Conservation (phyloP, 441 rosid genomes). For the Populus tomentosa region DNA sequence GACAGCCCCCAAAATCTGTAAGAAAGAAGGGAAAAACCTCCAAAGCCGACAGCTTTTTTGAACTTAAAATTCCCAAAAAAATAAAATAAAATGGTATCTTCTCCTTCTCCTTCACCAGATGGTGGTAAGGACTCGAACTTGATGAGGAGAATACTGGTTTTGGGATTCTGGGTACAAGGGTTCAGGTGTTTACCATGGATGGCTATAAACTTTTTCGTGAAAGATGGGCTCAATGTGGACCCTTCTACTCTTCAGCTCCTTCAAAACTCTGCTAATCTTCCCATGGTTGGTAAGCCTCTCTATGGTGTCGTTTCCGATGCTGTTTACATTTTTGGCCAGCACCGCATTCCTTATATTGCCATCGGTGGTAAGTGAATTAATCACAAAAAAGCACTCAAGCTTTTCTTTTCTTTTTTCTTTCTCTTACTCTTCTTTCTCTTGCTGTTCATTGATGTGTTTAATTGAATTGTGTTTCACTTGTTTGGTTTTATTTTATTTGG, state of each 20-base stretch:
- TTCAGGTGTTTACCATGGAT: conserved; percentile 88
- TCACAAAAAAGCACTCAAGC: background rate
- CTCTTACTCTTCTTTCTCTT: background rate
- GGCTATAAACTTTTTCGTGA: conserved; percentile 74
- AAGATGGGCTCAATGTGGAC: conserved; percentile 70
- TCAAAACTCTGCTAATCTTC: conserved; percentile 77
- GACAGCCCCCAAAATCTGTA: too few species aligned
- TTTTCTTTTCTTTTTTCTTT: background rate
- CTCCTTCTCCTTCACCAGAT: conserved; percentile 4
- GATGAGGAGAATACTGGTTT: conserved; percentile 52
- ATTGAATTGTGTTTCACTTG: background rate
- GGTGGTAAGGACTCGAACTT: conserved; percentile 17
- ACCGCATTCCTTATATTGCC: conserved; percentile 87
- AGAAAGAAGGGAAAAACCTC: too few species aligned
- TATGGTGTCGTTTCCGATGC: conserved; percentile 76
- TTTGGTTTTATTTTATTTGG: background rate
- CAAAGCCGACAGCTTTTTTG: background rate
- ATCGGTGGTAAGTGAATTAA: conserved; percentile 52
- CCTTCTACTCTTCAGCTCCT: conserved; percentile 82
- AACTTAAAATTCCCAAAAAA: background rate
- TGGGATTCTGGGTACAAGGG: conserved; percentile 88
- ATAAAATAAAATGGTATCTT: background rate
- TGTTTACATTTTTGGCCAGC: conserved; percentile 69
- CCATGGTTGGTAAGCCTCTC: conserved; percentile 85
- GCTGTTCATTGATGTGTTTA: background rate